Base-by-base conservation (phyloP, 2,329 filamentous ascomycete species). In the Tolypocladium tropicale region DNA sequence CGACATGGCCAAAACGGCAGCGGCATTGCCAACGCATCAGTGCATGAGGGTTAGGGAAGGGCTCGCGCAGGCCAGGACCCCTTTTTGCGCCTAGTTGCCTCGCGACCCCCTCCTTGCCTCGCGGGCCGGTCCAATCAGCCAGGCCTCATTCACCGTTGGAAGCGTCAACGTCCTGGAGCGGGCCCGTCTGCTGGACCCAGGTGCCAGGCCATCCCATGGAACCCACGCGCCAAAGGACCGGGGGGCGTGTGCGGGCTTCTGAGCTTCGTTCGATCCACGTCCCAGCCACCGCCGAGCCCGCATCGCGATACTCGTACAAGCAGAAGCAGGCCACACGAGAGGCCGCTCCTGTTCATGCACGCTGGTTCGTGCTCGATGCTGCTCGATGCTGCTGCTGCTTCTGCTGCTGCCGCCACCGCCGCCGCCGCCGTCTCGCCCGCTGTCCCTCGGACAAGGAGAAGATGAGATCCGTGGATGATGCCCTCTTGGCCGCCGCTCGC, bases 1-100 rank as follows among this genome's bases (percentile, higher is more conserved):
- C 77, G 79, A 78, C 77, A 75, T 78, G 75, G 76, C 80, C 75
- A 74, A 67, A 46, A 25, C 36, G 6, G 55, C 58, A 49, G 63
- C 66, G 72, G 80, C 79, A 82, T 72, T 88, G 85, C 83, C 85
- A 88, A 82, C 85, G 84, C 85, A 88, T 87, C 84, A 83, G 72
- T 87, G 84, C 85, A 85, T 88, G 78, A 78, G 76, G 72, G 71
- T 72, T 72, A 21, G 32, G 28, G 48, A 71, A 71, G 69, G 72
- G 62, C 60, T 65, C 54, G 52, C 12, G 53, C 28, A 36, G 43
- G 53, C 52, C 53, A 48, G 55, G 51, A 12, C 41, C 55, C 52
- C 25, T 28, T 53, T 33, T 55, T 50, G 53, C 53, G 55, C 48
- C 55, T 58, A 54, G 54, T 39, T 53, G 39, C 43, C 48, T 55